Evolutionary conservation across 176 grass and related monocot species (phyloP), one percentile per base, ranked within the genome.

Genomic region (Elaeis guineensis): DNA sequence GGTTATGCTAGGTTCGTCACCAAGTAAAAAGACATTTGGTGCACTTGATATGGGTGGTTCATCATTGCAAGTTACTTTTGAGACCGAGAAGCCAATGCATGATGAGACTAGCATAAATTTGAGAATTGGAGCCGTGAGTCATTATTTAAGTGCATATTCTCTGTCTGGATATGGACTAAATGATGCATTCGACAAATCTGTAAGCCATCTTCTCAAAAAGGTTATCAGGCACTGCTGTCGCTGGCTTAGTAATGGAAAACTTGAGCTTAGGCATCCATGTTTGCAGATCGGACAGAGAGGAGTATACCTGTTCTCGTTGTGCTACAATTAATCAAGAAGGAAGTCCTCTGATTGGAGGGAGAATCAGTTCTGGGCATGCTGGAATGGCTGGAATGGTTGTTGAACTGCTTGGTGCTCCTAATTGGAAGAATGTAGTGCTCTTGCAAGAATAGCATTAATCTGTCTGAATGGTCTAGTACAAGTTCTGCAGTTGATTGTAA

Each of bases 61-160:
- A 54, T 97, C 93, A 25, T 91, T 97, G 73, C 93, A 97, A 75
- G 87, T 97, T 77, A 97, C 93, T 79, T 97, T 97, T 83, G 93
- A 97, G 79, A 85, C 62, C 51, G 72, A 78, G 51, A 75, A 80
- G 66, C 55, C 75, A 30, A 56, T 54, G 24, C 75, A 88, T 72
- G 84, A 80, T 80, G 84, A 89, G 28, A 89, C 84, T 67, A 74
- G 80, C 23, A 77, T 97, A 55, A 72, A 44, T 50, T 78, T 97
- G 56, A 84, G 62, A 25, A 91, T 97, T 72, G 93, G 87, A 63
- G 79, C 87, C 21, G 63, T 79, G 22, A 85, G 65, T 57, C 87
- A 91, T 64, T 78, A 91, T 56, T 84, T 97, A 53, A 89, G 73
- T 75, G 93, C 93, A 58, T 97, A 91, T 87, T 97, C 93, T 84